Conservation (phyloP, 495 filamentous ascomycete genomes). For the Penicillium diatomitis region DNA sequence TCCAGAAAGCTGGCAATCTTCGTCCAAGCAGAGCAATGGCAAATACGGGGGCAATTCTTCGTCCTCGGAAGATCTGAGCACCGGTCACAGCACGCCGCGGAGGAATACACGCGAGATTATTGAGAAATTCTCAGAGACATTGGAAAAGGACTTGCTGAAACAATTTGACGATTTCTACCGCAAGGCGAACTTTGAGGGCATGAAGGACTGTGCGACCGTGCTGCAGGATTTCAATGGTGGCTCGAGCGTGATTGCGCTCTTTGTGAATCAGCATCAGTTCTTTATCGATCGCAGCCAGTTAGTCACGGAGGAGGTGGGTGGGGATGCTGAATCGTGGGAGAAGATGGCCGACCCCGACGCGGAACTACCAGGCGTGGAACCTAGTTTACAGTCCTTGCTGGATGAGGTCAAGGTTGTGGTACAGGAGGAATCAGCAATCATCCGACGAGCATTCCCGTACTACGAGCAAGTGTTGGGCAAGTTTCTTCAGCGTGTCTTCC, state of each 20-base stretch:
- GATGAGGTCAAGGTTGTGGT: conserved; percentile 94
- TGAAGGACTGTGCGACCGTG: conserved; percentile 90
- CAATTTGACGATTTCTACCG: conserved; percentile 96
- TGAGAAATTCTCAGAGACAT: conserved; percentile 90
- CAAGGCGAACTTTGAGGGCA: conserved; percentile 87
- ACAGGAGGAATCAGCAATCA: conserved; percentile 92
- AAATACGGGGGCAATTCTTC: conserved; percentile 25
- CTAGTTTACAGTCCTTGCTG: conserved; percentile 80
- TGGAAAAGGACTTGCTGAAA: conserved; percentile 91
- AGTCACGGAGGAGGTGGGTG: conserved; percentile 80
- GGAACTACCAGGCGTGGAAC: conserved; percentile 82
- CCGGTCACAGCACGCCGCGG: conserved; percentile 26
- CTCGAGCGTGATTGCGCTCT: conserved; percentile 83
- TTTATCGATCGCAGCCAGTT: conserved; percentile 91
- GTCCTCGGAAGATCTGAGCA: conserved; percentile 32
- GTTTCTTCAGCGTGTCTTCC: conserved; percentile 91
- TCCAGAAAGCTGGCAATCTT: conserved; percentile 57
- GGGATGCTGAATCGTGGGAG: conserved; percentile 80
- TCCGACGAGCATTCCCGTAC: conserved; percentile 90
- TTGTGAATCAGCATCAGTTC: conserved; percentile 98
- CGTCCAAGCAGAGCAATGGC: conserved; percentile 53
- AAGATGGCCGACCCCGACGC: conserved; percentile 88
- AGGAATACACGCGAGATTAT: conserved; percentile 79
- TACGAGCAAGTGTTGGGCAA: conserved; percentile 86
- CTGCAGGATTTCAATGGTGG: conserved; percentile 94